phyloP scores from a whole-genome alignment of 305 asterid species.

The Lippia alba region DNA sequence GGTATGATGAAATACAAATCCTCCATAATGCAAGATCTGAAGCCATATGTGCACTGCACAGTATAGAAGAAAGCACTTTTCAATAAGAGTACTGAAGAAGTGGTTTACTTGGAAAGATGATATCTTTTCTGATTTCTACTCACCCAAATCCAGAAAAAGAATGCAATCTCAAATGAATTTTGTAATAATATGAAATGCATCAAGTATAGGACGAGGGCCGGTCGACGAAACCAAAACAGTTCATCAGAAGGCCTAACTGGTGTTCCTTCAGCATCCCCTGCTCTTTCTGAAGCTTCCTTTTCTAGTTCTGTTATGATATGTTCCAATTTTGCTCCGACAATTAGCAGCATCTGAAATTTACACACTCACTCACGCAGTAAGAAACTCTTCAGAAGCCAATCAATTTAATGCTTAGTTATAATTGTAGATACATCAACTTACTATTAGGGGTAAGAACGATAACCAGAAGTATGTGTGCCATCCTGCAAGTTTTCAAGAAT shows the following conservation, averaged over 20 bases:
- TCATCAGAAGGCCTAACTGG: constrained; percentile 73
- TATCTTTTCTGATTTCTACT: constrained; percentile 15
- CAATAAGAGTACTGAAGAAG: not conserved
- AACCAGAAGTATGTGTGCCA: constrained; percentile 96
- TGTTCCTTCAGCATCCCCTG: constrained; percentile 39
- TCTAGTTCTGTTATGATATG: constrained; percentile 81
- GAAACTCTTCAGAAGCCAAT: not conserved
- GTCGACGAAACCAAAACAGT: constrained; percentile 78
- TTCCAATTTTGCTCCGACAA: constrained; percentile 87
- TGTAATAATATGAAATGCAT: constrained; percentile 95
- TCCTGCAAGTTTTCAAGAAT: constrained; percentile 54
- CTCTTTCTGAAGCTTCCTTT: constrained; percentile 49
- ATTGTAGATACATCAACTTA: constrained; percentile 42
- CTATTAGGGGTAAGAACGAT: constrained; percentile 76
- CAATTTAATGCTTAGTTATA: not conserved
- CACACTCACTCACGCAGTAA: no score
- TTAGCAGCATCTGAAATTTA: constrained; percentile 66
- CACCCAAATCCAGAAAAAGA: constrained; percentile 92
- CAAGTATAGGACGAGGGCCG: constrained; percentile 70
- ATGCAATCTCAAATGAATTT: constrained; percentile 86
- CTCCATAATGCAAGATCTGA: constrained; percentile 81
- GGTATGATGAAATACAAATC: constrained; percentile 57
- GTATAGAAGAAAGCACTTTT: constrained; percentile 1
- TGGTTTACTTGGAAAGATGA: not conserved
- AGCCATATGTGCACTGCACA: constrained; percentile 61